Evolutionary conservation across 73 alveolate genomes (phyloP).

Genomic region (Effrenium voratum): DNA sequence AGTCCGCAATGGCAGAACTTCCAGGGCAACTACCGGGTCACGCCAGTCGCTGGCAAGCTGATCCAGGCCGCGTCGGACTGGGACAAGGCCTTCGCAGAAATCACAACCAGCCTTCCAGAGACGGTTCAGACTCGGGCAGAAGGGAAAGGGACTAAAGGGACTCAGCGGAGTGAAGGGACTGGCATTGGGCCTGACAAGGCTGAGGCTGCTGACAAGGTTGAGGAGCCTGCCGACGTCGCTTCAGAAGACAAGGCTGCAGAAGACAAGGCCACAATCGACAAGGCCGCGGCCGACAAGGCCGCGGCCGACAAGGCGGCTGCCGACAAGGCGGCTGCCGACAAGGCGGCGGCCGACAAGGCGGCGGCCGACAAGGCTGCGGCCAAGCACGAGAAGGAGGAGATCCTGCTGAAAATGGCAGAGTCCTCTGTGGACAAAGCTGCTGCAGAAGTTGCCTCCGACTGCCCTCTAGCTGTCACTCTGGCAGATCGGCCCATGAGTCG

Average conservation of each 20-base stretch:
- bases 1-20: slow-evolving; percentile 46
- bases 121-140: too few relatives aligned
- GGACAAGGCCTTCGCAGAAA: slow-evolving; percentile 51
- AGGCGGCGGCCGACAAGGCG: not conserved
- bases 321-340: not conserved
- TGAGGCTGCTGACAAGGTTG: not conserved
- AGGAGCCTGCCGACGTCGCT: too few relatives aligned
- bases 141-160: too few relatives aligned
- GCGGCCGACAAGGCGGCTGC: too few relatives aligned
- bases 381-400: slow-evolving; percentile 54
- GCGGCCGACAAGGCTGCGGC: not conserved
- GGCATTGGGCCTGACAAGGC: not conserved
- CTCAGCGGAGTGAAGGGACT: too few relatives aligned
- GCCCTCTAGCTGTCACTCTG: slow-evolving; percentile 71
- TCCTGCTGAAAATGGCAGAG: slow-evolving; percentile 73
- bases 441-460: slow-evolving; percentile 38
- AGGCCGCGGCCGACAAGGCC: too few relatives aligned
- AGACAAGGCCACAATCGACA: too few relatives aligned
- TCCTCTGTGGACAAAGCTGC: slow-evolving; percentile 45
- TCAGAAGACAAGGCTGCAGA: too few relatives aligned
- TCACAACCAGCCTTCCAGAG: not conserved
- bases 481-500: slow-evolving; percentile 59
- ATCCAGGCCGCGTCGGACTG: slow-evolving; percentile 57
- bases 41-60: slow-evolving; percentile 37
- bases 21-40: slow-evolving; percentile 78